These are phyloP conservation scores for Chaetoceros muelleri DNA, from an alignment of 108 stramenopile species.

Conservation along the genomic window DNA sequence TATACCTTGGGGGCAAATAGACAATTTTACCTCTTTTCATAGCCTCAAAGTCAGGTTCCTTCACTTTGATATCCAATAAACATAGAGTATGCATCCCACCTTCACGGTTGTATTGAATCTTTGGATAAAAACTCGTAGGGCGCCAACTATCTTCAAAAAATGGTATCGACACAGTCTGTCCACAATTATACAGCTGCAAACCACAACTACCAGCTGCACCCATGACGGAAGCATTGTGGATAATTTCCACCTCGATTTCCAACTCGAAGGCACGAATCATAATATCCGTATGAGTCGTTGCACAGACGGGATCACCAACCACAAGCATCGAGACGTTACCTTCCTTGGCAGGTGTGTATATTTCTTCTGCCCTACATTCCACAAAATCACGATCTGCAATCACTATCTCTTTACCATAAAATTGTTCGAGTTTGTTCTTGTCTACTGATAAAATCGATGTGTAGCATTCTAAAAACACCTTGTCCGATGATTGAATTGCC, in stretches of 20 bases:
- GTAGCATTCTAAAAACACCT: constrained; percentile 94
- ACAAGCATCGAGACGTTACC: constrained; percentile 90
- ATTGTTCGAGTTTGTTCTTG: constrained; percentile 73
- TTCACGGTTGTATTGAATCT: constrained; percentile 86
- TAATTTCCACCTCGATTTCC: constrained; percentile 79
- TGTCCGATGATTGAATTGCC: constrained; percentile 72
- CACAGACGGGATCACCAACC: constrained; percentile 97
- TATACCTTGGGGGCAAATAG: constrained; percentile 96
- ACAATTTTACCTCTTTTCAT: constrained; percentile 80
- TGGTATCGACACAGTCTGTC: constrained; percentile 95
- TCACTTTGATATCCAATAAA: constrained; percentile 93
- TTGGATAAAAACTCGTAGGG: constrained; percentile 92
- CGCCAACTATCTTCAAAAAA: constrained; percentile 95
- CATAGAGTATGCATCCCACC: constrained; percentile 99
- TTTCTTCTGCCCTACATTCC: constrained; percentile 92
- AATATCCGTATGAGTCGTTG: constrained; percentile 96
- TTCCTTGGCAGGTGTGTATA: constrained; percentile 68
- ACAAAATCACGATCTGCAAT: constrained; percentile 92
- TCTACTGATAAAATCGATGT: constrained; percentile 88
- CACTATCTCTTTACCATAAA: constrained; percentile 80
- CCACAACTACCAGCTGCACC: constrained; percentile 95
- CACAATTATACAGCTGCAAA: constrained; percentile 96
- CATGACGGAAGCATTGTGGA: constrained; percentile 99
- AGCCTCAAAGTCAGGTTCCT: constrained; percentile 97
- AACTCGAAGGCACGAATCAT: constrained; percentile 76